Base-by-base conservation (phyloP, 192 early-diverging fungal genomes). In the Piromyces finnis region DNA sequence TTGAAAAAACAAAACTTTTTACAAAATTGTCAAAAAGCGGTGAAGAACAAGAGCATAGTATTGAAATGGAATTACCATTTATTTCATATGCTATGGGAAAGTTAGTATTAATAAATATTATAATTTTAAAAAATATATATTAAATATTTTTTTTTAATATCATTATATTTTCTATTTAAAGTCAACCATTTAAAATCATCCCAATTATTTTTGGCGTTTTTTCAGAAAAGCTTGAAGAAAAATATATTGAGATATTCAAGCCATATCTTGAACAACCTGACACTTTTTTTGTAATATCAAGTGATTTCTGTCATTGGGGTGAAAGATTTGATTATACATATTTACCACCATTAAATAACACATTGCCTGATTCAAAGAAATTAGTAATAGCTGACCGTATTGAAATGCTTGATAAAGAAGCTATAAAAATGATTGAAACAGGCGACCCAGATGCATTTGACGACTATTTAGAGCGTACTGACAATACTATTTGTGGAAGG, bases 221-320 rank as follows among this genome's bases (percentile, higher is more conserved):
- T 30, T 68, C 83, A n/a, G 81, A 88, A 17, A 80, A 84, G 3
- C 88, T 87, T 32, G 95, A 96, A 83, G 78, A 81, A 27, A 41
- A 85, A 12, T 97, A 91, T 84, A 96, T 94, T 14, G 78, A 88
- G 27, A 79, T 96, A 9, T 84, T 99, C 35, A 88, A 92, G 14
- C 88, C 87, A 12, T 97, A 96, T 82, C 84, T 98, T 26, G 82
- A 84, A 15, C 85, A 93, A 79, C 85, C 89, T 14, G 81, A 88
- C 77, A 94, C 90, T 79, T 84, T 97, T 15, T 97, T 99, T 89
- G 88, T 99, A 28, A 87, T 99, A n/a, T 99, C 97, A 32, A 93
- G 92, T 1, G 97, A 99, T 83, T 99, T 99, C 83, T 98, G 97
- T 85, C 97, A 99, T 84, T 99, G 95, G 92, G 97, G 97, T 17